These are phyloP conservation scores for Fusarium brevicatenulatum DNA, from an alignment of 2,329 filamentous ascomycete species.

Conservation along the genomic window DNA sequence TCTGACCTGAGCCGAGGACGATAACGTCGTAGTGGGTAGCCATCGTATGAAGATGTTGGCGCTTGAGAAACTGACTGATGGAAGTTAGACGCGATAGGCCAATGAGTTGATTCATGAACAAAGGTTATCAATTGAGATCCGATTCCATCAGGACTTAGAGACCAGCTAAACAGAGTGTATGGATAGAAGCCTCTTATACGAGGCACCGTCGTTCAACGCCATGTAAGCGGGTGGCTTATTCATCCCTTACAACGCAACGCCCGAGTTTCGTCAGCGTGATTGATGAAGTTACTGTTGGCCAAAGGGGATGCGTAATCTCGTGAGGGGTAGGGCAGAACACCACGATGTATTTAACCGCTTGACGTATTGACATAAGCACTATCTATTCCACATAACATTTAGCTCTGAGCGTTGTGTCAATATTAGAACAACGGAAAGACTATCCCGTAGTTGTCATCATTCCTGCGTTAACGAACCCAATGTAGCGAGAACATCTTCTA, in stretches of 20 bases:
- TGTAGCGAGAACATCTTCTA: slow-evolving; percentile 58
- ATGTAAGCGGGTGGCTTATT: slow-evolving; percentile 33
- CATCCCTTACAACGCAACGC: slow-evolving; percentile 16
- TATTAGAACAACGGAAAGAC: not conserved
- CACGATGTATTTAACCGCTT: slow-evolving; percentile 11
- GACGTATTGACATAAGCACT: slow-evolving; percentile 7
- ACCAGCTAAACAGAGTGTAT: not conserved
- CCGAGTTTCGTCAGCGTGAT: slow-evolving; percentile 38
- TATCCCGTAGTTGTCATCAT: not conserved
- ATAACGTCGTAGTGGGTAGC: slow-evolving; percentile 46
- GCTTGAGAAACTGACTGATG: not conserved
- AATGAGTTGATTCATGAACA: slow-evolving; percentile 22
- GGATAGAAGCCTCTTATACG: not conserved
- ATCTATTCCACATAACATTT: not conserved
- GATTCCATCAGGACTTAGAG: not conserved
- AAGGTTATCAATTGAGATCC: not conserved
- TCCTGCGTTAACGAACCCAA: slow-evolving; percentile 39
- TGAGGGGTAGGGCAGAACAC: slow-evolving; percentile 39
- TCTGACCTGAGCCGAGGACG: slow-evolving; percentile 64
- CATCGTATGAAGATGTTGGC: slow-evolving; percentile 28
- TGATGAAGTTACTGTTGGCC: slow-evolving; percentile 5
- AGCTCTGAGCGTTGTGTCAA: not conserved
- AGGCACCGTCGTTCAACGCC: not conserved
- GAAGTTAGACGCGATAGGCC: not conserved
- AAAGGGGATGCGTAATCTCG: slow-evolving; percentile 8